Percentiles rank a stretch among this genome's conserved stretches.
These are phyloP conservation scores for Usnea hakonensis DNA, from an alignment of 495 filamentous ascomycete genomes.

Conservation along the genomic window DNA sequence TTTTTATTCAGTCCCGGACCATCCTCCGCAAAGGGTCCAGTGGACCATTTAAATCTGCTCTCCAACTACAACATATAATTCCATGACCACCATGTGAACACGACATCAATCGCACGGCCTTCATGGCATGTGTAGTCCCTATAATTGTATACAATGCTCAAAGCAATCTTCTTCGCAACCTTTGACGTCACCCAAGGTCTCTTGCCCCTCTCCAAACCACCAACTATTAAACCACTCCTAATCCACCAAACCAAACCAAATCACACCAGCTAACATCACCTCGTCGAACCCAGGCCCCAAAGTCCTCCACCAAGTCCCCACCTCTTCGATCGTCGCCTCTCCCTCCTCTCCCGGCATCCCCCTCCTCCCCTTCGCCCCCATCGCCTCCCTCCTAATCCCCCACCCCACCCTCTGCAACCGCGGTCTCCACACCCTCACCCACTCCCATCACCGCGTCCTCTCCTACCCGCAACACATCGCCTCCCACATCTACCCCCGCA, in stretches of 20 bases:
- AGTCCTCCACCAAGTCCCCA: slow-evolving; percentile 52
- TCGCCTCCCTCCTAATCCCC: slow-evolving; percentile 87
- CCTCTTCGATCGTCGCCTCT: slow-evolving; percentile 59
- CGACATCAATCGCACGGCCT: slow-evolving; percentile 3
- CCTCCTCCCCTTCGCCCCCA: slow-evolving; percentile 72
- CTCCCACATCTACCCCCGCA: slow-evolving; percentile 68
- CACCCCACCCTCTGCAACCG: slow-evolving; percentile 78
- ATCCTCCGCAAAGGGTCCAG: no score
- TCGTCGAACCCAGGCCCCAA: slow-evolving; percentile 72
- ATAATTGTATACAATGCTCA: slow-evolving; percentile 54
- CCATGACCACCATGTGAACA: background rate
- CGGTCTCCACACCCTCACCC: slow-evolving; percentile 57
- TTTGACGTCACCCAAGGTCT: slow-evolving; percentile 81
- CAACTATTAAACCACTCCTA: slow-evolving; percentile 67
- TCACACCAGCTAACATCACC: slow-evolving; percentile 25
- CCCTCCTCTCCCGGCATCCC: slow-evolving; percentile 47
- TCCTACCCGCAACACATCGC: slow-evolving; percentile 85
- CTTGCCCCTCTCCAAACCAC: background rate
- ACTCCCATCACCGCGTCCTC: slow-evolving; percentile 73
- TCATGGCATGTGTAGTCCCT: slow-evolving; percentile 1
- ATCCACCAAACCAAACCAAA: slow-evolving; percentile 49
- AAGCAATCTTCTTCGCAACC: slow-evolving; percentile 89
- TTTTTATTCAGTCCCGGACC: no score
- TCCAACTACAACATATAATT: background rate
- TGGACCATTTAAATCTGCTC: no score